phyloP scores from a whole-genome alignment of 2,329 filamentous ascomycete species.

The Claviceps digitariae region DNA sequence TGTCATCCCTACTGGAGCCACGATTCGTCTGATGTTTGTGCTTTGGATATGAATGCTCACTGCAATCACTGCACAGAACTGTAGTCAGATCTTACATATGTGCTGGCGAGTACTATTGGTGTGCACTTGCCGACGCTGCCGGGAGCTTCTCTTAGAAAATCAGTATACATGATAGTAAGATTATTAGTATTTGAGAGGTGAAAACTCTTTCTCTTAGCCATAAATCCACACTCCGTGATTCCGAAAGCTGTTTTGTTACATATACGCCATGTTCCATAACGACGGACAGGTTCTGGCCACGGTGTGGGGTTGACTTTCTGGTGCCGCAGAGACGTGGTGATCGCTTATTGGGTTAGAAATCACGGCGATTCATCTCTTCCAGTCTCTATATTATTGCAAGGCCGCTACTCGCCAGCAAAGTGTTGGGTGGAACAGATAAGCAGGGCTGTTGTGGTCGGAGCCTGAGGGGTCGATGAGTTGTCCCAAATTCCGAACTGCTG shows the following conservation, averaged over 20 bases:
- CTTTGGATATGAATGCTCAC: too few relatives aligned
- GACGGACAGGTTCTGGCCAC: conserved; percentile 11
- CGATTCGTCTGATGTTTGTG: too few relatives aligned
- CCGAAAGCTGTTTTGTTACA: conserved; percentile 1
- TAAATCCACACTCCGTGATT: conserved; percentile 5
- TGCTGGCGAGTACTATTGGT: too few relatives aligned
- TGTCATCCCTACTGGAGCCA: too few relatives aligned
- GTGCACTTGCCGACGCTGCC: too few relatives aligned
- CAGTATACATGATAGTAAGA: too few relatives aligned
- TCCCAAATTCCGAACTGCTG: not conserved
- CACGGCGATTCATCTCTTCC: conserved; percentile 1
- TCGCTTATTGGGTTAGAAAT: conserved; percentile 19
- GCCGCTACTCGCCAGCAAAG: conserved; percentile 3
- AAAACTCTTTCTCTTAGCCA: not conserved
- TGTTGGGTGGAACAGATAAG: conserved; percentile 3
- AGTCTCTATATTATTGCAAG: not conserved
- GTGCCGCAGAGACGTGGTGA: conserved; percentile 23
- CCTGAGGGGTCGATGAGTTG: conserved; percentile 1
- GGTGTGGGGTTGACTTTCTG: conserved; percentile 11
- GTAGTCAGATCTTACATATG: too few relatives aligned
- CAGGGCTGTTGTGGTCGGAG: not conserved
- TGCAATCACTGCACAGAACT: too few relatives aligned
- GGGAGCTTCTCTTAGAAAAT: too few relatives aligned
- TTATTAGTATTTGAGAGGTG: too few relatives aligned
- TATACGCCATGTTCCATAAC: not conserved